Evolutionary conservation across 208 protist species (phyloP), one percentile per base, ranked within the genome.

Genomic region (Borovskyia barvae): DNA sequence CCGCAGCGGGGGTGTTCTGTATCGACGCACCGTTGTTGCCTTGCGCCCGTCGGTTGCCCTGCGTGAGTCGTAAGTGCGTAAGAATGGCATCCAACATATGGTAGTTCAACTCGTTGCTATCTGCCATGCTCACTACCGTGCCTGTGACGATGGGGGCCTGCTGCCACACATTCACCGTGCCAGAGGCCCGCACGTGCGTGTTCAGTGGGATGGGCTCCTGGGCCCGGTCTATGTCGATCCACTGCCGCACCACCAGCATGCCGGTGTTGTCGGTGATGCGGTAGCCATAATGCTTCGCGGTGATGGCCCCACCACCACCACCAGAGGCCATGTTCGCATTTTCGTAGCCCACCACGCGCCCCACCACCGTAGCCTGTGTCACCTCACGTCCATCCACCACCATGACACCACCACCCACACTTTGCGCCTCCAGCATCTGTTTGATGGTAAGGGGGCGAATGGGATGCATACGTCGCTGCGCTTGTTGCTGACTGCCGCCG

Each of bases 31-130:
- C 57, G 29, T 17, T 46, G 29, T 17, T 46, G 28, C 17, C 35
- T 7, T 29, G 17, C 32, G 64, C n/a, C 59, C 75, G 80, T 40
- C 65, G 58, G 60, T 82, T 78, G 32, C 88, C 88, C 33, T 72
- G 62, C 29, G 82, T 89, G 8, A 95, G 75, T 3, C 89, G 89
- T 19, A 95, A 77, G 62, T 95, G 89, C 8, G 86, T 92, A 12
- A 95, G 80, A 24, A 95, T 77, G n/a, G 75, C 84, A 42, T 95
- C 89, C 22, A 95, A 66, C 56, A 82, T 75, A 68, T 95, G 89
- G 66, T 89, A 95, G 65, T 87, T 93, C 49, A 95, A 67, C 55
- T 95, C 89, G 50, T 95, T 95, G 82, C 82, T 89, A 67, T 95
- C 89, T 32, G 80, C 79, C 28, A 93, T 77, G 39, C 72, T 70